Conservation (phyloP, 73 alveolate genomes). For the Paramecium caudatum region DNA sequence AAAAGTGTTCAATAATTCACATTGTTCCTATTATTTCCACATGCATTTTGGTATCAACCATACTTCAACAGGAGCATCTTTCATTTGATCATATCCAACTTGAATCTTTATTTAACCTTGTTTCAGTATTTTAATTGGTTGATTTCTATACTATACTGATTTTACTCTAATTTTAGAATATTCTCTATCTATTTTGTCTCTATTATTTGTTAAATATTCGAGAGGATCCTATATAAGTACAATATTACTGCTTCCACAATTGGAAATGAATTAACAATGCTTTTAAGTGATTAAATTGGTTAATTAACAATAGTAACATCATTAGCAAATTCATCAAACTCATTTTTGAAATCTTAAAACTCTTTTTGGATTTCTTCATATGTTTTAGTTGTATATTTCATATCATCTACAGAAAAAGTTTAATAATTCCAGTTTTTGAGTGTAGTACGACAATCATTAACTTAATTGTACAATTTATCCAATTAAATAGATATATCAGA, state of each 20-base stretch:
- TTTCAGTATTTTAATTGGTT: slow-evolving; percentile 55
- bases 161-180: slow-evolving; percentile 55
- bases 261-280: neutral
- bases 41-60: slow-evolving; percentile 53
- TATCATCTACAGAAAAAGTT: slow-evolving; percentile 49
- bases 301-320: slow-evolving; percentile 61
- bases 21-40: slow-evolving; percentile 62
- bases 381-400: slow-evolving; percentile 53
- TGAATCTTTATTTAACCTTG: slow-evolving; percentile 1
- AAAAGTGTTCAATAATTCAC: slow-evolving; percentile 45
- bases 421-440: slow-evolving; percentile 55
- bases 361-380: slow-evolving; percentile 55
- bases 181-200: slow-evolving; percentile 63
- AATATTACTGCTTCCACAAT: slow-evolving; percentile 32
- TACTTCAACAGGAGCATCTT: slow-evolving; percentile 67
- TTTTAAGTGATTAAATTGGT: slow-evolving; percentile 37
- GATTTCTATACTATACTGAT: slow-evolving; percentile 48
- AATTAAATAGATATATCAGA: slow-evolving; percentile 15
- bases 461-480: slow-evolving; percentile 49
- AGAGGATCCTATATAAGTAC: slow-evolving; percentile 32
- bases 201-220: neutral
- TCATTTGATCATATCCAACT: slow-evolving; percentile 56
- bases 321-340: slow-evolving; percentile 57
- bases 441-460: slow-evolving; percentile 65
- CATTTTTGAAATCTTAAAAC: slow-evolving; percentile 47